Base-by-base conservation (phyloP, 2,329 filamentous ascomycete genomes). In the Pseudohalonectria lignicola region DNA sequence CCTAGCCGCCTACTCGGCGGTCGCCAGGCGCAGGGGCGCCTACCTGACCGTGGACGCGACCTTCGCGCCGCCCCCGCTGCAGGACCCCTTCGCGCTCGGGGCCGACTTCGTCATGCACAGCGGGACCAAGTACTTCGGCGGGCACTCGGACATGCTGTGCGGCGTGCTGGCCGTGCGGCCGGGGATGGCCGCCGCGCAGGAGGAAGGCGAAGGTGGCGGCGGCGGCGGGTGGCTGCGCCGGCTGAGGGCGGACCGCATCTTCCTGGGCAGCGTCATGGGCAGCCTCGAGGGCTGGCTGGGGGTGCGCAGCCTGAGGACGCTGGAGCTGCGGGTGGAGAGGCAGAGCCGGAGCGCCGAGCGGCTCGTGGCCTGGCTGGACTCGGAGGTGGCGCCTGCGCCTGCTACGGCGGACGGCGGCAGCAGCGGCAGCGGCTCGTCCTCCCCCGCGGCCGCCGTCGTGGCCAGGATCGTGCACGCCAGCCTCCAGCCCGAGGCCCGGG, bases 91-190 rank as follows among this genome's bases (percentile, higher is more conserved):
- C 51, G 54, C 58, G 20, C 81, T 74, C 56, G 90, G 86, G 34
- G 86, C 82, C 20, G 90, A 96, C 59, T 61, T 88, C 1, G 75
- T 94, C 25, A 83, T 96, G 85, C 92, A 98, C 61, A 82, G 75
- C 37, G 92, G 87, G 4, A 94, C 88, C 15, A 98, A 96, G 68
- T 98, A 96, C 61, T 76, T 98, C 47, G 92, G 92, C 16, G 92
- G 92, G 0, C 92, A 98, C 62, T 90, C 82, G 47, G 92, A 98
- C 61, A 71, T 96, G 71, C 74, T 96, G 5, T 93, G 85, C 53
- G 92, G 92, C 17, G 81, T 93, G 15, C 63, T 98, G 20, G 75
- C 77, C 0, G 73, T 87, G 5, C 65, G 71, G 36, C 71, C 72
- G 13, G 57, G 57, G 28, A 60, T 60, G 29, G 30, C 20, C 11